phyloP scores from a whole-genome alignment of 2,329 filamentous ascomycete species.

The Arthroderma sp. region DNA sequence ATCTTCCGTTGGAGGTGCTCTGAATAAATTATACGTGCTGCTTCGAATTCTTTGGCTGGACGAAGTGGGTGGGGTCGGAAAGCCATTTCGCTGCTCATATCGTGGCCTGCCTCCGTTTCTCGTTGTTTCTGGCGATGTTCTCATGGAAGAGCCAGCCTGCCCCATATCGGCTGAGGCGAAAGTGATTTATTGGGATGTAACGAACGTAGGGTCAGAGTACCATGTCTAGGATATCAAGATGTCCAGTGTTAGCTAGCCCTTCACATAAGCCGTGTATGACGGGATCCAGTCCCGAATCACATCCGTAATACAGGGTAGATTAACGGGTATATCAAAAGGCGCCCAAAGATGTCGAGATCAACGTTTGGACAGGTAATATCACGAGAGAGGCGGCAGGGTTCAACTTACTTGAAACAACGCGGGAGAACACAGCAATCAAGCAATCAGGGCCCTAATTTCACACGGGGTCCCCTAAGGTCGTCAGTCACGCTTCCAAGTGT shows the following conservation, averaged over 20 bases:
- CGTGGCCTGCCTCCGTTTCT: neutral
- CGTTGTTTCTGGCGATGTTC: neutral
- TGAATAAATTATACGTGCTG: neutral
- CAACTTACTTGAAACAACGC: conserved; percentile 3
- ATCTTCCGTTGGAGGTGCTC: neutral
- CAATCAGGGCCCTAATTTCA: neutral
- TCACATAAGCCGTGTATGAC: neutral
- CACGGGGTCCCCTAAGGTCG: neutral
- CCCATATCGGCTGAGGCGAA: conserved; percentile 8
- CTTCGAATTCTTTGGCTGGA: neutral
- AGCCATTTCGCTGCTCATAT: neutral
- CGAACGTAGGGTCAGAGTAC: neutral
- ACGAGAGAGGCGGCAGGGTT: neutral
- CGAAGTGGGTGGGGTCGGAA: neutral
- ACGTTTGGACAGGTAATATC: neutral
- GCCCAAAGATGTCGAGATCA: neutral
- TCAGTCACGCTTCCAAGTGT: neutral
- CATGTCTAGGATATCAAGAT: neutral
- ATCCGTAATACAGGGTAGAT: neutral
- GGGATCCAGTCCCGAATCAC: neutral
- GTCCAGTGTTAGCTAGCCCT: neutral
- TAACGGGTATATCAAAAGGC: neutral
- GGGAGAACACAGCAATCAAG: neutral
- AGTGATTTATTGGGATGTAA: neutral
- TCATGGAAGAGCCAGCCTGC: conserved; percentile 11